Percentiles rank a stretch among this genome's conserved stretches.
phyloP scores from a whole-genome alignment of 1,284 basidiomycete genomes.

The Pholiota adiposa region DNA sequence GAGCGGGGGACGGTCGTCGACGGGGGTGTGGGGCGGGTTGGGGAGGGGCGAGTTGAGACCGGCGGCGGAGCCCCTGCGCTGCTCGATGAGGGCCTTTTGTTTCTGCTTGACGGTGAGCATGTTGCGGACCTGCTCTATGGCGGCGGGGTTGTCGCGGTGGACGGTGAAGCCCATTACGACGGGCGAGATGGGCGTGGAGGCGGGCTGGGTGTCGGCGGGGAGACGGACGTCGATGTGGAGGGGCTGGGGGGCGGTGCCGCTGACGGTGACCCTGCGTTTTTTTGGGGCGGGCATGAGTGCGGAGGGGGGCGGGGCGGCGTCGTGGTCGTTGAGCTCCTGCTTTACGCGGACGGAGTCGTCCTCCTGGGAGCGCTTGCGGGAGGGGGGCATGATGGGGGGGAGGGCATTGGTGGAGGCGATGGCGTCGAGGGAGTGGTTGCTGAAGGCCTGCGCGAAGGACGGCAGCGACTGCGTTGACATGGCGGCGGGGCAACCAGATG shows the following conservation, averaged over 20 bases:
- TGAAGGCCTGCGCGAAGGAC: conserved; percentile 76
- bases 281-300: conserved; percentile 52
- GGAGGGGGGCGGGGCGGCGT: conserved; percentile 42
- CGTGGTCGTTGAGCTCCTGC: conserved; percentile 56
- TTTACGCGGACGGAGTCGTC: conserved; percentile 55
- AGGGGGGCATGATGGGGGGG: conserved; percentile 53
- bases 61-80: conserved; percentile 62
- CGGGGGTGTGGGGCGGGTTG: conserved; percentile 25
- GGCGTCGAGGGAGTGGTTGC: conserved; percentile 52
- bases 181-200: conserved; percentile 64
- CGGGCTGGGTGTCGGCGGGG: conserved; percentile 46
- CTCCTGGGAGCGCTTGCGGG: conserved; percentile 51
- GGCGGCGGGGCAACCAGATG: conserved; percentile 20
- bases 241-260: conserved; percentile 53
- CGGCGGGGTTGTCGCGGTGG: conserved; percentile 58
- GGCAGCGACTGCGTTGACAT: conserved; percentile 64
- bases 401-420: conserved; percentile 56
- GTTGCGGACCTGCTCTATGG: conserved; percentile 65
- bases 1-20: conserved; percentile 27
- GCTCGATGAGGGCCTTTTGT: conserved; percentile 71
- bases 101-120: conserved; percentile 68
- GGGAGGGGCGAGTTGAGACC: conserved; percentile 38
- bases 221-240: conserved; percentile 56
- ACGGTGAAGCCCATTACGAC: conserved; percentile 66
- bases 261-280: conserved; percentile 72